Percentiles rank a stretch among this genome's conserved stretches.
phyloP scores from a whole-genome alignment of 148 eudicot species.

The Arbutus unedo region DNA sequence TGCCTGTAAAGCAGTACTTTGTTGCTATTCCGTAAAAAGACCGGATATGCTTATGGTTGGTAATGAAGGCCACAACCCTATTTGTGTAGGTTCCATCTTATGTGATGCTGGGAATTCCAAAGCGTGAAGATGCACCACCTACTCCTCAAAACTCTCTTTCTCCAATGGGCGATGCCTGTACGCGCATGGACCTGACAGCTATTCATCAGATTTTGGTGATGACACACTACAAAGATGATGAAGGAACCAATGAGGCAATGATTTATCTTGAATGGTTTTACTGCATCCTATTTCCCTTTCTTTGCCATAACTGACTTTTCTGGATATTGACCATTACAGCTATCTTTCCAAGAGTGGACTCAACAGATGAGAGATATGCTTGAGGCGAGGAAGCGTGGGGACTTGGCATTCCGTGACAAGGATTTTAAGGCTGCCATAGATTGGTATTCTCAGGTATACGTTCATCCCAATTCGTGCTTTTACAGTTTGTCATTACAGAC shows the following conservation, averaged over 20 bases:
- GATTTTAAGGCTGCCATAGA: slow-evolving; percentile 87
- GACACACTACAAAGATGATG: slow-evolving; percentile 86
- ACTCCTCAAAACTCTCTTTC: slow-evolving; percentile 78
- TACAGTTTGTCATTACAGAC: not conserved
- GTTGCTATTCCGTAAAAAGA: not conserved
- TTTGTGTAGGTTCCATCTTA: slow-evolving; percentile 70
- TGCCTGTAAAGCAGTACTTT: not conserved
- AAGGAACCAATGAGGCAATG: slow-evolving; percentile 83
- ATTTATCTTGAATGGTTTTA: not conserved
- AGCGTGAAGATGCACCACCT: slow-evolving; percentile 70
- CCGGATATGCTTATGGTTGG: not conserved
- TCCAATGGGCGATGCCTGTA: slow-evolving; percentile 93
- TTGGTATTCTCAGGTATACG: slow-evolving; percentile 82
- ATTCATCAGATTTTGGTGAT: slow-evolving; percentile 80
- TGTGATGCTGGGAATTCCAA: slow-evolving; percentile 75
- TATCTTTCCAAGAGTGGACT: slow-evolving; percentile 98
- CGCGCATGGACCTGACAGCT: slow-evolving; percentile 83
- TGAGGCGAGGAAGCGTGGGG: slow-evolving; percentile 90
- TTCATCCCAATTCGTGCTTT: not conserved
- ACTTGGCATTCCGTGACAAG: slow-evolving; percentile 85
- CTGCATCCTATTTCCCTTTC: not conserved
- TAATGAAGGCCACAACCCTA: not conserved
- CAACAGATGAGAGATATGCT: slow-evolving; percentile 93
- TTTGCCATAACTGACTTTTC: slow-evolving; percentile 18
- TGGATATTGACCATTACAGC: slow-evolving; percentile 28